phyloP scores from a whole-genome alignment of 192 early-diverging fungal species.

The Thamnidium elegans region DNA sequence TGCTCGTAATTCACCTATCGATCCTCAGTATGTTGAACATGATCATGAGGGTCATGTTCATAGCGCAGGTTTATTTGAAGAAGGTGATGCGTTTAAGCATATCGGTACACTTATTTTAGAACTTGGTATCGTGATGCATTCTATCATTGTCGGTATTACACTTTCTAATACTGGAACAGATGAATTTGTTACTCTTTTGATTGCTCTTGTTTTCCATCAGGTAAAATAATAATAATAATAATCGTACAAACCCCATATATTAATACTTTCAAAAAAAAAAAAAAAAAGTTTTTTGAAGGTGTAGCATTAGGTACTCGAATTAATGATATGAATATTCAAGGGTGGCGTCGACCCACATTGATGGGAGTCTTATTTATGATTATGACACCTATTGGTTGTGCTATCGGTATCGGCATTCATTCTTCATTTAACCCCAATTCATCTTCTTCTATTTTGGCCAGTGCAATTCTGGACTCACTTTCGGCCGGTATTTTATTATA shows the following conservation, averaged over 20 bases:
- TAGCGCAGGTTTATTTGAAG: conserved; percentile 34
- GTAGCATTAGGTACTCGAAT: conserved; percentile 47
- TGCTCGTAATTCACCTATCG: background rate
- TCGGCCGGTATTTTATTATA: conserved; percentile 82
- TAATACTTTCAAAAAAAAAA: background rate
- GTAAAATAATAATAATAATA: conserved; percentile 32
- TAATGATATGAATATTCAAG: conserved; percentile 32
- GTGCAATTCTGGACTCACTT: conserved; percentile 71
- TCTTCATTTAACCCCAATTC: conserved; percentile 62
- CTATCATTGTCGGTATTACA: conserved; percentile 76
- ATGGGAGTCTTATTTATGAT: conserved; percentile 59
- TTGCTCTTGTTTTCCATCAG: conserved; percentile 76
- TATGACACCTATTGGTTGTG: conserved; percentile 77
- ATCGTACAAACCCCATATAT: conserved; percentile 21
- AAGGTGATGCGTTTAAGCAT: conserved; percentile 33
- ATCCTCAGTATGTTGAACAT: background rate
- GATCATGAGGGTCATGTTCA: conserved; percentile 27
- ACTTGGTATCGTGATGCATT: conserved; percentile 75
- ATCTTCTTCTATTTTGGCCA: conserved; percentile 53
- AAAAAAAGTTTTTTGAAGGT: conserved; percentile 50
- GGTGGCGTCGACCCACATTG: conserved; percentile 33
- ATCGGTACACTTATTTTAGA: conserved; percentile 71
- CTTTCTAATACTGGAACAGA: conserved; percentile 54
- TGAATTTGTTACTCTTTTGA: conserved; percentile 59
- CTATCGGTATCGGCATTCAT: conserved; percentile 73